Base-by-base conservation (phyloP, 768 basidiomycete species). In the Mycena haematopus region DNA sequence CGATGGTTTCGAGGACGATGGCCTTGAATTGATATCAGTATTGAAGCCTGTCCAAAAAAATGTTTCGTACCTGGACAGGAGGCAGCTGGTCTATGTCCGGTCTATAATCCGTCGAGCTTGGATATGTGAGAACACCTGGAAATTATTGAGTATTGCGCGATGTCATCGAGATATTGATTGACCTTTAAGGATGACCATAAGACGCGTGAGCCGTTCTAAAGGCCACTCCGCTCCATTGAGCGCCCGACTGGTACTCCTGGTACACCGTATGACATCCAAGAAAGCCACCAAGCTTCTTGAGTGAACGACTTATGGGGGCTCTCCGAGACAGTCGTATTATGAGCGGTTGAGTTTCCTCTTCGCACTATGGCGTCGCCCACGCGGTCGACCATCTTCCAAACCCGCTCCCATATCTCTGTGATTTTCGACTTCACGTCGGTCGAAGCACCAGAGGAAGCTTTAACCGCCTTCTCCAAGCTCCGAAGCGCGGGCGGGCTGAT, bases 221-320 rank as follows among this genome's bases (percentile, higher is more conserved):
- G 81, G 70, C 92, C 91, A 94, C 67, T 91, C 89, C 15, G 69
- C 75, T 15, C 80, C 79, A 46, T 85, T 82, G 15, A 84, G 65
- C 4, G 73, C 67, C 52, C 80, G 76, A 60, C 83, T 84, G 24
- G 84, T 78, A 58, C 73, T 76, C 69, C 91, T 77, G 51, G 86
- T 82, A 63, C 84, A 82, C 62, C 84, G 82, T 38, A 93, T 80
- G 38, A 91, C 86, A 60, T 90, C 88, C 27, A 95, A 84, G 65
- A 90, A 89, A 0, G 90, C 90, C 22, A 93, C 85, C 38, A 99
- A 79, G 68, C 90, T 92, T 96, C 94, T 70, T 98, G 96, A 0
- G 89, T 92, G 71, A 91, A 90, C 0, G 89, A 80, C 55, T 75
- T 70, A 42, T 76, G 71, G 15, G 65, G 73, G 65, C 62, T 59